Conservation (phyloP, 352 stramenopile genomes). For the Sclerospora graminicola region DNA sequence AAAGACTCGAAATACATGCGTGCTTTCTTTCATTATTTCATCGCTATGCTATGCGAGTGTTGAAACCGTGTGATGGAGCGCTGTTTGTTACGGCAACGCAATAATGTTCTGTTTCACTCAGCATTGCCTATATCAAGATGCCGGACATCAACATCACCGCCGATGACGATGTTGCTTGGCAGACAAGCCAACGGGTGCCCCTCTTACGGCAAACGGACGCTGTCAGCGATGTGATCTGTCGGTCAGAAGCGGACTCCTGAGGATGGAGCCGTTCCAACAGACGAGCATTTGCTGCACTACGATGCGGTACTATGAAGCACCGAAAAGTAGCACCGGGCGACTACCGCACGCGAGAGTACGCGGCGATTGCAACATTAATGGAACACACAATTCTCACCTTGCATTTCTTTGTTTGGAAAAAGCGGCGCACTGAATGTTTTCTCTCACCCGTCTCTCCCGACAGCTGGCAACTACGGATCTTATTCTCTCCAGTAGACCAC, state of each 20-base stretch:
- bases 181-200: conserved; percentile 20
- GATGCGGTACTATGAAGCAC: neutral
- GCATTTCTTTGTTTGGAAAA: neutral
- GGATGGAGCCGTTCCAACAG: conserved; percentile 14
- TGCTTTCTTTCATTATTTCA: too few species aligned
- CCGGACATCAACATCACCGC: too few species aligned
- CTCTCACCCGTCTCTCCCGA: conserved; percentile 7
- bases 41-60: too few species aligned
- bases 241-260: conserved; percentile 19
- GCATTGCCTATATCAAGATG: neutral
- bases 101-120: neutral
- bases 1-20: too few species aligned
- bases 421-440: conserved; percentile 24
- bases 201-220: conserved; percentile 13
- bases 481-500: conserved; percentile 11
- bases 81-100: conserved; percentile 1
- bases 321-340: neutral
- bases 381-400: neutral
- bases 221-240: conserved; percentile 6
- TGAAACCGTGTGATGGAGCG: too few species aligned
- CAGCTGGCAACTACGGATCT: conserved; percentile 20
- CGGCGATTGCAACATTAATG: too few species aligned
- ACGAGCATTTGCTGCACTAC: conserved; percentile 16
- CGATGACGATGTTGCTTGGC: neutral
- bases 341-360: too few species aligned